These are phyloP conservation scores for Yamadazyma sp. DNA, from an alignment of 805 yeast genomes.

Conservation along the genomic window DNA sequence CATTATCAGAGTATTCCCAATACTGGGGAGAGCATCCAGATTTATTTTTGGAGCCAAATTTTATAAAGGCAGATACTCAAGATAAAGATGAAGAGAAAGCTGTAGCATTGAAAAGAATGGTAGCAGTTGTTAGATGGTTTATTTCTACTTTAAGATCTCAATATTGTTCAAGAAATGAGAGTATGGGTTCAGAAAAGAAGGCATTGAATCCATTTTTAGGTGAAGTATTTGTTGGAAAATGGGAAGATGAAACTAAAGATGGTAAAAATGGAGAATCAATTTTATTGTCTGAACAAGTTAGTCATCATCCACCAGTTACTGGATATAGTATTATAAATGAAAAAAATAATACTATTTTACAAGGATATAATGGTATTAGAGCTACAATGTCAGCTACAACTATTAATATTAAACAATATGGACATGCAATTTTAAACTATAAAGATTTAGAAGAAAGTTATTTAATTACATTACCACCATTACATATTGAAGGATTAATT, in stretches of 20 bases:
- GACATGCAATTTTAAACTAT: conserved; percentile 77
- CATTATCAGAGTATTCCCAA: conserved; percentile 86
- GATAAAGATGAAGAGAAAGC: conserved; percentile 31
- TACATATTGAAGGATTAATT: conserved; percentile 91
- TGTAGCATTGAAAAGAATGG: conserved; percentile 59
- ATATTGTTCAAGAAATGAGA: conserved; percentile 88
- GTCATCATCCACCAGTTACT: conserved; percentile 98
- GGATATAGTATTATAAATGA: conserved; percentile 82
- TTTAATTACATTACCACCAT: conserved; percentile 84
- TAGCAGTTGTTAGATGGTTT: conserved; percentile 88
- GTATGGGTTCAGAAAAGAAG: conserved; percentile 93
- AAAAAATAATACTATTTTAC: conserved; percentile 61
- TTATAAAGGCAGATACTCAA: conserved; percentile 31
- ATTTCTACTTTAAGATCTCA: conserved; percentile 89
- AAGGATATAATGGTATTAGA: conserved; percentile 88
- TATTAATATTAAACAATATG: conserved; percentile 84
- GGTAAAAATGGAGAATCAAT: conserved; percentile 69
- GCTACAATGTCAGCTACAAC: conserved; percentile 79
- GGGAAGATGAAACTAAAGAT: conserved; percentile 53
- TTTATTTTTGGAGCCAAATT: conserved; percentile 69
- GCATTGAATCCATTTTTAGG: conserved; percentile 96
- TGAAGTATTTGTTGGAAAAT: conserved; percentile 87
- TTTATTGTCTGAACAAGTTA: conserved; percentile 85
- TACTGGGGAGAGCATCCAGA: conserved; percentile 96
- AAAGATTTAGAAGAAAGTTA: conserved; percentile 64